phyloP scores from a whole-genome alignment of 768 basidiomycete genomes.

The Serendipita indica region DNA sequence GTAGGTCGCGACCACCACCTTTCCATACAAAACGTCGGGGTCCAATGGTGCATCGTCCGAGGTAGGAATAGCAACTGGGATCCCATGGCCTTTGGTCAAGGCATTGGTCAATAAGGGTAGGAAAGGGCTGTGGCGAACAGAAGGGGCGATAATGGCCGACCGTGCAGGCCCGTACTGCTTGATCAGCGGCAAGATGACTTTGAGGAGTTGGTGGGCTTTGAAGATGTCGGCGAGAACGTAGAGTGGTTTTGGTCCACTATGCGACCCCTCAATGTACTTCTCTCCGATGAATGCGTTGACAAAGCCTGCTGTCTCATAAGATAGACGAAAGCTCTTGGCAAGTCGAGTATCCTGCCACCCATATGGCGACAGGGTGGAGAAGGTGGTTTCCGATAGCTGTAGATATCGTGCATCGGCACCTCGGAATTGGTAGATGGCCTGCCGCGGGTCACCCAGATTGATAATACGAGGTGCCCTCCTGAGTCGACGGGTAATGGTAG shows the following conservation, averaged over 20 bases:
- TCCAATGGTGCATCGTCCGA: constrained; percentile 9
- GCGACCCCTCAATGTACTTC: constrained; percentile 8
- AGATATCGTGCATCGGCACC: constrained; percentile 10
- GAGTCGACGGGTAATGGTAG: neutral
- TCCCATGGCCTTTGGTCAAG: neutral
- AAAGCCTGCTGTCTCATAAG: neutral
- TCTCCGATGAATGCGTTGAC: constrained; percentile 12
- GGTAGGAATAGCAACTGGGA: neutral
- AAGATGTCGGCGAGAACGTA: constrained; percentile 4
- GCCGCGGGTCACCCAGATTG: neutral
- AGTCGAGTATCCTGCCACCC: constrained; percentile 5
- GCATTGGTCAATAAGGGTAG: neutral
- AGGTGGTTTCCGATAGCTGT: neutral
- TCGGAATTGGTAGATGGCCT: constrained; percentile 11
- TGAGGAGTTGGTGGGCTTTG: neutral
- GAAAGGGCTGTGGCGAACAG: constrained; percentile 6
- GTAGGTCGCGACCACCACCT: constrained; percentile 7
- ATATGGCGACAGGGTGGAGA: constrained; percentile 6
- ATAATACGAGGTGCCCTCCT: neutral
- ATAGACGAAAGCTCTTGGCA: constrained; percentile 8
- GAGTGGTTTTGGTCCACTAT: constrained; percentile 3
- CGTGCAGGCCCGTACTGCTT: neutral
- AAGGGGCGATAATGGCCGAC: constrained; percentile 8
- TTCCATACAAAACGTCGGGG: constrained; percentile 7
- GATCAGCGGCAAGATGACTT: constrained; percentile 6